Evolutionary conservation across 306 rosid genomes (phyloP).

Genomic region (Glycine soja): DNA sequence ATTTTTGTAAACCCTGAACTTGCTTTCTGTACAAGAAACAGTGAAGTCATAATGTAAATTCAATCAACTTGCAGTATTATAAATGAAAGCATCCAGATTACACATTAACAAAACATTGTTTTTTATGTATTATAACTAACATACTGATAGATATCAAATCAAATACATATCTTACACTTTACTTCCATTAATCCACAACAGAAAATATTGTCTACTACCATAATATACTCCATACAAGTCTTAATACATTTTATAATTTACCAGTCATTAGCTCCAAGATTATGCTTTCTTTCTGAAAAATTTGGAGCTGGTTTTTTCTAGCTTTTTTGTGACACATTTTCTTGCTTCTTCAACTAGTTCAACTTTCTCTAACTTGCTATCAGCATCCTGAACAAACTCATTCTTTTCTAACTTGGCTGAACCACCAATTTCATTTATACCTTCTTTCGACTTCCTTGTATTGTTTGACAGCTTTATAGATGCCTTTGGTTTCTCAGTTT

Average conservation of each 20-base stretch:
- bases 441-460: not conserved
- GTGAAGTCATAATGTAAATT: not conserved
- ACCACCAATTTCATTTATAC: not conserved
- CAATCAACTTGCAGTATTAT: not conserved
- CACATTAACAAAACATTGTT: too few relatives aligned
- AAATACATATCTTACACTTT: too few relatives aligned
- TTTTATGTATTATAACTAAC: too few relatives aligned
- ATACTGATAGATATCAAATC: too few relatives aligned
- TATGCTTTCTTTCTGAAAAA: constrained; percentile 53
- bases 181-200: not conserved
- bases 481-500: constrained; percentile 38
- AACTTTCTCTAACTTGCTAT: constrained; percentile 39
- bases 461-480: constrained; percentile 21
- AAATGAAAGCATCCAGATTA: not conserved
- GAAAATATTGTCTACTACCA: not conserved
- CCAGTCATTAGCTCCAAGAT: constrained; percentile 15
- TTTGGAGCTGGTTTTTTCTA: constrained; percentile 44
- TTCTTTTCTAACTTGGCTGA: constrained; percentile 36
- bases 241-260: not conserved
- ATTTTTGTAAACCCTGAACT: not conserved
- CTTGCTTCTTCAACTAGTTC: constrained; percentile 25
- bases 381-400: not conserved
- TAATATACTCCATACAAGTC: not conserved
- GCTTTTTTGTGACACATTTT: constrained; percentile 11
- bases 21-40: not conserved